Percentiles rank a stretch among this genome's conserved stretches.
phyloP scores from a whole-genome alignment of 2,329 filamentous ascomycete genomes.

The Amesomyces nigricolor region DNA sequence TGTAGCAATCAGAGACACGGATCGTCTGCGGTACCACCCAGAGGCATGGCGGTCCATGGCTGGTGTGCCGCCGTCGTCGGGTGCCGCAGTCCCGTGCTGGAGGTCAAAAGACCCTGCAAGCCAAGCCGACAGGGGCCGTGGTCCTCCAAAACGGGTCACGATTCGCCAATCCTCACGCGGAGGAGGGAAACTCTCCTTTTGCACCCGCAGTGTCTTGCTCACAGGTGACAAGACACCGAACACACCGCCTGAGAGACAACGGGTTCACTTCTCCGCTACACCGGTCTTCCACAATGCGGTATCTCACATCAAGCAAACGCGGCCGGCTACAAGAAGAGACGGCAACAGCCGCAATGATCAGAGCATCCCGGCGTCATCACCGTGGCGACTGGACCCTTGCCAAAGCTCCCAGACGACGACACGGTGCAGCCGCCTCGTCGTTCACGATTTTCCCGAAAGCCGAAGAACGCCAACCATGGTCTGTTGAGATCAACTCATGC shows the following conservation, averaged over 20 bases:
- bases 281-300: too few species aligned
- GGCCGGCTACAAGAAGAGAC: not conserved
- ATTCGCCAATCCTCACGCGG: not conserved
- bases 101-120: slow-evolving; percentile 16
- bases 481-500: slow-evolving; percentile 2
- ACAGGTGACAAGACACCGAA: too few species aligned
- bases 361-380: not conserved
- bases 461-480: not conserved
- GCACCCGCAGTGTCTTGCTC: not conserved
- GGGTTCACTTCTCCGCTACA: not conserved
- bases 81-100: slow-evolving; percentile 11
- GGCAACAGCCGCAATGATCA: not conserved
- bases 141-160: not conserved
- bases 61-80: not conserved
- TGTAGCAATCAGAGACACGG: not conserved
- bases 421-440: not conserved
- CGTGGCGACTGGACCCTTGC: not conserved
- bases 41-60: not conserved
- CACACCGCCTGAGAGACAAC: too few species aligned
- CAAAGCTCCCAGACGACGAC: not conserved
- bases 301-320: not conserved
- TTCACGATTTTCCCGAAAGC: not conserved
- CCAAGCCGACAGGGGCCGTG: slow-evolving; percentile 12
- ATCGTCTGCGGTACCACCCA: not conserved
- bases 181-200: not conserved